These are phyloP conservation scores for Solanum lycopersicoides DNA, from an alignment of 257 asterid species.

Conservation along the genomic window DNA sequence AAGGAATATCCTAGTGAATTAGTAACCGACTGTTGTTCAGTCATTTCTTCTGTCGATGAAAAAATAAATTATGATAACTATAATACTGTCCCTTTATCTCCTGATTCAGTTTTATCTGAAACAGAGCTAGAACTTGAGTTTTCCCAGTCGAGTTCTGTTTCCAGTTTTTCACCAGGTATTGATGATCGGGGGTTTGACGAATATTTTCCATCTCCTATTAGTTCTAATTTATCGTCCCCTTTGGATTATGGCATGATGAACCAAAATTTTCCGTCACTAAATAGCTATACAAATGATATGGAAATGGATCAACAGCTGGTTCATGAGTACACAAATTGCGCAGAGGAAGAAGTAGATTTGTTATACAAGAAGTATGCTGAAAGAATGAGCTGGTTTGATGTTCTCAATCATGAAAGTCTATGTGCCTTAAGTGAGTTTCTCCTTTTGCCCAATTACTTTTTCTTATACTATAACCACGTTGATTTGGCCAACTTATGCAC, in stretches of 20 bases:
- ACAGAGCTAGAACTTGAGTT: background rate
- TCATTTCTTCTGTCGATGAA: background rate
- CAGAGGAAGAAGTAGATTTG: slow-evolving; percentile 9
- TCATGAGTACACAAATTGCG: background rate
- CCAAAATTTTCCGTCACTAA: background rate
- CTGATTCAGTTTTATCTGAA: background rate
- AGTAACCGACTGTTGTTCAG: background rate
- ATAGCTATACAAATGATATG: background rate
- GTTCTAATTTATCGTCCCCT: background rate
- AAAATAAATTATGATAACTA: background rate
- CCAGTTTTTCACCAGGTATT: background rate
- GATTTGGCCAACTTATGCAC: background rate
- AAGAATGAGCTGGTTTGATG: slow-evolving; percentile 48
- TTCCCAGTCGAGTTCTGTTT: background rate
- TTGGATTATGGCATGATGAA: background rate
- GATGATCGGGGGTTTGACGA: background rate
- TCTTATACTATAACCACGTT: background rate
- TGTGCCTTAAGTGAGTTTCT: slow-evolving; percentile 34
- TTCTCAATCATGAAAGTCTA: slow-evolving; percentile 38
- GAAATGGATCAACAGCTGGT: background rate
- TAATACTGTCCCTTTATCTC: background rate
- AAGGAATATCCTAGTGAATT: background rate
- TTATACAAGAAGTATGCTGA: slow-evolving; percentile 27
- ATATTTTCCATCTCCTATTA: background rate
- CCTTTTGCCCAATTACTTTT: background rate